Conservation (phyloP, 371 early-diverging fungal genomes). For the Mortierella sp. region DNA sequence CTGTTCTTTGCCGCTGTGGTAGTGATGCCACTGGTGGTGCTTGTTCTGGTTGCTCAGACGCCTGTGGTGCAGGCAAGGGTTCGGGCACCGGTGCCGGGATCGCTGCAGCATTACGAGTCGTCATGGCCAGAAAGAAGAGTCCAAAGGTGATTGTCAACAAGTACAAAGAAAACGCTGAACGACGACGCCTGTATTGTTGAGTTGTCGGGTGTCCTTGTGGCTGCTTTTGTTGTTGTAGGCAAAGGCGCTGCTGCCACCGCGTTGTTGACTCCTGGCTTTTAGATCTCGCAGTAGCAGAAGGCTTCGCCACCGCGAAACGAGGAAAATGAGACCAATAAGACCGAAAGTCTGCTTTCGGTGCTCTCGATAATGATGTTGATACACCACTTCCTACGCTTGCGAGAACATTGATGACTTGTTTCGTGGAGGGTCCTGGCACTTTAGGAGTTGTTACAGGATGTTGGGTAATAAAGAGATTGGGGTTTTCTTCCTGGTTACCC, state of each 20-base stretch:
- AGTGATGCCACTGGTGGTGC: background rate
- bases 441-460: background rate
- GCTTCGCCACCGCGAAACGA: background rate
- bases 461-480: background rate
- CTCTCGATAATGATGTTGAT: background rate
- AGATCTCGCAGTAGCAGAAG: background rate
- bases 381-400: background rate
- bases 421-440: background rate
- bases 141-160: background rate
- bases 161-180: background rate
- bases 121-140: background rate
- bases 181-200: background rate
- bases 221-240: background rate
- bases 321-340: background rate
- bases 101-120: background rate
- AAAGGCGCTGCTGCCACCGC: background rate
- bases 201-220: background rate
- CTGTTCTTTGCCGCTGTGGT: background rate
- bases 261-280: background rate
- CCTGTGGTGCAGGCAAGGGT: background rate
- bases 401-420: background rate
- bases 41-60: background rate
- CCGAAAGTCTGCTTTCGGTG: background rate
- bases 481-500: background rate
- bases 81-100: background rate